Percentiles rank a stretch among this genome's conserved stretches.
phyloP scores from a whole-genome alignment of 2,329 filamentous ascomycete species.

The Xylaria sp. region DNA sequence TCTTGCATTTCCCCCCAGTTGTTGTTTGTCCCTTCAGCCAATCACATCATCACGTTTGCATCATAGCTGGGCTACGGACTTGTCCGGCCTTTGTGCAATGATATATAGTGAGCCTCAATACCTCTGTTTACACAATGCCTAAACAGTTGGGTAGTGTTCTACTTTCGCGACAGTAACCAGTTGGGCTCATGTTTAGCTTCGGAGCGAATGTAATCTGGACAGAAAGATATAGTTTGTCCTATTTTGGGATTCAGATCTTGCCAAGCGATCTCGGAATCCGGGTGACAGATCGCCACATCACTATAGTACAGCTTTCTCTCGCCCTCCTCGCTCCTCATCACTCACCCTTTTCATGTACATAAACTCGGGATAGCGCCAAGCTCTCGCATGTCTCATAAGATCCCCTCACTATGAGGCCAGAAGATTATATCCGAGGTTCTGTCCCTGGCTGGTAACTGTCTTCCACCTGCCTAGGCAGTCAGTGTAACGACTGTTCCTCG shows the following conservation, averaged over 20 bases:
- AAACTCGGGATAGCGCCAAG: neutral
- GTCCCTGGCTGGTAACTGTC: constrained; percentile 7
- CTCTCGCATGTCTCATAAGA: neutral
- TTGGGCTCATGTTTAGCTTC: neutral
- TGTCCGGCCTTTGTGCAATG: neutral
- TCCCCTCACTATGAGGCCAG: constrained; percentile 12
- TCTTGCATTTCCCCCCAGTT: constrained; percentile 22
- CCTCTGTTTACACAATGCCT: neutral
- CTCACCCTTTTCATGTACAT: constrained; percentile 3
- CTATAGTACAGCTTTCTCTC: too few species aligned
- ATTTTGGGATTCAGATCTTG: neutral
- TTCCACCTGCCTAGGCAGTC: neutral
- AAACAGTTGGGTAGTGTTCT: neutral
- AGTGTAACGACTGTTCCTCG: constrained; percentile 1
- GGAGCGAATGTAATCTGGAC: neutral
- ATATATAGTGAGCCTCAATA: constrained; percentile 23
- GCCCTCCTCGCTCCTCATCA: too few species aligned
- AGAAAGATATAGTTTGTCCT: neutral
- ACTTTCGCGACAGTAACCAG: neutral
- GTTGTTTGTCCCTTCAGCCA: constrained; percentile 14
- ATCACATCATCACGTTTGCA: constrained; percentile 9
- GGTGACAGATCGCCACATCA: neutral
- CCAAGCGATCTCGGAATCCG: constrained; percentile 4
- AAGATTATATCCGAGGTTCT: neutral
- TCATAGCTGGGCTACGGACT: constrained; percentile 2